Conservation (phyloP, 441 rosid genomes). For the Manihot esculenta region DNA sequence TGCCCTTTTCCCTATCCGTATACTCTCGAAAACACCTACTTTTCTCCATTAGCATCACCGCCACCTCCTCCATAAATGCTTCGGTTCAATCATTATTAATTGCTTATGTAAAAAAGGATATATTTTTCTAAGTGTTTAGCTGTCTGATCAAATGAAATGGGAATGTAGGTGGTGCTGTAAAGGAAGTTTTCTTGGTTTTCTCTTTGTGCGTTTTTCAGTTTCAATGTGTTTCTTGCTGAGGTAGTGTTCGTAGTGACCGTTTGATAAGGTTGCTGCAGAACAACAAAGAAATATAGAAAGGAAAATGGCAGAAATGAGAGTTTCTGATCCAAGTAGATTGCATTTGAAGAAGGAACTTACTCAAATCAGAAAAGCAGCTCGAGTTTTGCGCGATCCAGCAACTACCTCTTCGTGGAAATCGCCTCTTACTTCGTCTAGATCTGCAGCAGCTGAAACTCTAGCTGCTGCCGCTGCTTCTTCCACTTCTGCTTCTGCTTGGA, state of each 20-base stretch:
- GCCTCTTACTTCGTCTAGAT: constrained; percentile 70
- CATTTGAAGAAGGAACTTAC: constrained; percentile 87
- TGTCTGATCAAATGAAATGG: background rate
- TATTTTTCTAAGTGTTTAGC: background rate
- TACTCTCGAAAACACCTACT: background rate
- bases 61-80: constrained; percentile 10
- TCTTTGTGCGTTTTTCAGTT: background rate
- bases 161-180: constrained; percentile 6
- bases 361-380: constrained; percentile 84
- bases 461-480: constrained; percentile 29
- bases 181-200: background rate
- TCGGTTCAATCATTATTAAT: background rate
- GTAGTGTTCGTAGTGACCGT: no score
- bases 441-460: constrained; percentile 35
- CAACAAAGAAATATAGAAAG: background rate
- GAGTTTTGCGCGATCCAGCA: constrained; percentile 88
- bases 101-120: background rate
- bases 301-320: constrained; percentile 56
- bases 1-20: background rate
- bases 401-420: constrained; percentile 90
- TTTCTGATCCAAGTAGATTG: constrained; percentile 67
- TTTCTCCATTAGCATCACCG: background rate
- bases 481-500: constrained; percentile 30
- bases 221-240: background rate
- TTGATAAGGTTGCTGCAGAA: background rate